Evolutionary conservation across 805 yeast genomes (phyloP).

Genomic region (Debaryomyces tyrocola): DNA sequence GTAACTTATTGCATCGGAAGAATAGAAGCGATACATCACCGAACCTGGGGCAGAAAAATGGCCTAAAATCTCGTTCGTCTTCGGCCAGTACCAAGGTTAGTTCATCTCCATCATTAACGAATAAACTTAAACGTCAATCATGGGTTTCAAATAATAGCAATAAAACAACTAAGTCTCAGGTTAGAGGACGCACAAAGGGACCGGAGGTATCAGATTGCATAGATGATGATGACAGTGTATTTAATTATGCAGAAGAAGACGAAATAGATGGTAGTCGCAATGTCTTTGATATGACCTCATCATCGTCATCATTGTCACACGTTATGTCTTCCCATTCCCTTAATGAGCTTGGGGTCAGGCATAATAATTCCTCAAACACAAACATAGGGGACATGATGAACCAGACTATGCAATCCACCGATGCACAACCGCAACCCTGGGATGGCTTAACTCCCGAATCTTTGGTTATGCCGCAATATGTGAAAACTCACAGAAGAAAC

Average conservation of each 20-base stretch:
- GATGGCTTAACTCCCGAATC: constrained; percentile 34
- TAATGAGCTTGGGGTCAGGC: not conserved
- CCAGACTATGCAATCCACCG: not conserved
- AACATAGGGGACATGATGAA: not conserved
- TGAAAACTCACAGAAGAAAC: constrained; percentile 49
- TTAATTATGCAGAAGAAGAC: constrained; percentile 23
- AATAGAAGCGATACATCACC: constrained; percentile 4
- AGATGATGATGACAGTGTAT: constrained; percentile 24
- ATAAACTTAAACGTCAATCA: not conserved
- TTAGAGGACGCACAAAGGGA: not conserved
- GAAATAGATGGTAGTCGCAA: constrained; percentile 10
- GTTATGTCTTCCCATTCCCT: constrained; percentile 1
- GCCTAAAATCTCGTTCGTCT: not conserved
- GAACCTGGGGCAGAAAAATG: not conserved
- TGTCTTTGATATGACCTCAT: constrained; percentile 2
- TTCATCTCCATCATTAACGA: not conserved
- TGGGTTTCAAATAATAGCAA: not conserved
- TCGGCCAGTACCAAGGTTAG: not conserved
- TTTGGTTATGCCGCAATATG: constrained; percentile 54
- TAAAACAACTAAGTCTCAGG: not conserved
- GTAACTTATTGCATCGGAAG: not conserved
- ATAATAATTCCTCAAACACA: not conserved
- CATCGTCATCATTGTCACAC: not conserved
- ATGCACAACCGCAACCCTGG: constrained; percentile 15
- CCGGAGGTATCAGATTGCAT: constrained; percentile 6